Evolutionary conservation across 2,329 filamentous ascomycete species (phyloP), one percentile per base, ranked within the genome.

Genomic region (Colletotrichum neosansevieriae): DNA sequence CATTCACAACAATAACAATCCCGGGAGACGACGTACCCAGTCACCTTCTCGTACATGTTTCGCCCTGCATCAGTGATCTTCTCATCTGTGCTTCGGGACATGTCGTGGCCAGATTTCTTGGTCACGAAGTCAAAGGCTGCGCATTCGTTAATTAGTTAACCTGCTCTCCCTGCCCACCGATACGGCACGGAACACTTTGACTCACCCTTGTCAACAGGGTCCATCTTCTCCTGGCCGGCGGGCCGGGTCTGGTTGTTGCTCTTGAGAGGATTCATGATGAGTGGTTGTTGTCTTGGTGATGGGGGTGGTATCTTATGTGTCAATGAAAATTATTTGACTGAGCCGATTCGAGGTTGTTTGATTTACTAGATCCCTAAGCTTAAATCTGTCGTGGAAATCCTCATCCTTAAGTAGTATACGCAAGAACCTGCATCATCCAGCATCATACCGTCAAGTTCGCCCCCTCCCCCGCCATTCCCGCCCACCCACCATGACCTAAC

Each of bases 151-250:
- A 6, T 29, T 6, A 29, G 29, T 4, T 29, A 1, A 6, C 29
- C 6, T 29, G 29, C 29, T 29, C 24, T 3, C 4, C 24, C 4
- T 24, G 24, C 24, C 24, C 4, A 5, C 24, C 24, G 24, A 5
- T 4, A 5, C 24, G 24, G 4, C 24, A 24, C 24, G 24, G 24
- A 3, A 29, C 29, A 1, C 6, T 0, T 1, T n/a, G 4, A 57
- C 73, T 21, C 68, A 81, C 79, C 78, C 76, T 80, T 81, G 72
- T 81, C 79, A 2, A 76, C 72, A 67, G 79, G 80, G 71, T 82
- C 80, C 34, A 76, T 13, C 73, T 77, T 70, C 6, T 61, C 15
- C 49, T 63, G 58, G 10, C 57, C 66, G 3, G 57, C 62, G 32
- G 60, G 42, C 15, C 38, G 50, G 15, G 59, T 54, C 1, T 34